Percentiles rank a stretch among this genome's conserved stretches.
Conservation (phyloP, 176 grass and related monocot genomes). For the Zoysia pacifica region DNA sequence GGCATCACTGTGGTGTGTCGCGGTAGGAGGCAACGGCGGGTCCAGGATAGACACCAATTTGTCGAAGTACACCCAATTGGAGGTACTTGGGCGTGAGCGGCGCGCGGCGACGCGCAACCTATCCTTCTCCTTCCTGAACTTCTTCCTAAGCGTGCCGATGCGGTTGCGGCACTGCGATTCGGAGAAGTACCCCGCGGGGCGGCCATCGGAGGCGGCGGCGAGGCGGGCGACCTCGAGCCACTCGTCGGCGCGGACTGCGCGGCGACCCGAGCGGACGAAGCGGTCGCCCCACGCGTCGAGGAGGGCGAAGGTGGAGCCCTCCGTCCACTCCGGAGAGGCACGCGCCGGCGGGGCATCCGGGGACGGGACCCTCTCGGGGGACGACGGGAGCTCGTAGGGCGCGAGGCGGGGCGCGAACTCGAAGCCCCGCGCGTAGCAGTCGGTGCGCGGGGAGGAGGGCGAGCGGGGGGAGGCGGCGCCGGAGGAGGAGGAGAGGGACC, state of each 20-base stretch:
- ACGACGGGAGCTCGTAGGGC: neutral
- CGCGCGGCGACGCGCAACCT: conserved; percentile 25
- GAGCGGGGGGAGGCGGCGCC: conserved; percentile 34
- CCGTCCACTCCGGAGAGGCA: conserved; percentile 55
- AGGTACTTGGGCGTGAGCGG: conserved; percentile 8
- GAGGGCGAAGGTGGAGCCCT: conserved; percentile 75
- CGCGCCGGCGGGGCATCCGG: neutral
- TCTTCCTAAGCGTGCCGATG: conserved; percentile 76
- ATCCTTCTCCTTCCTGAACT: conserved; percentile 81
- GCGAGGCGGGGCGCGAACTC: conserved; percentile 67
- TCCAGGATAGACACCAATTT: conserved; percentile 62
- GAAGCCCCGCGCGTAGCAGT: conserved; percentile 61
- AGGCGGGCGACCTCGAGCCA: conserved; percentile 70
- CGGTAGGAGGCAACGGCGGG: neutral
- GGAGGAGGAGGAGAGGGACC: conserved; percentile 31
- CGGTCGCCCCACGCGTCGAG: conserved; percentile 81
- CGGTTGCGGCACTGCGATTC: conserved; percentile 86
- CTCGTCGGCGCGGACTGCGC: conserved; percentile 63
- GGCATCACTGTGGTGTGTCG: no score
- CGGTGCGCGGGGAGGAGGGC: conserved; percentile 40
- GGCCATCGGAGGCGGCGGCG: conserved; percentile 31
- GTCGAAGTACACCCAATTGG: conserved; percentile 78
- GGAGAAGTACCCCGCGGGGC: conserved; percentile 37
- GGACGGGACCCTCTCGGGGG: neutral
- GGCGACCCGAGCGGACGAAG: conserved; percentile 55